Percentiles rank a stretch among this genome's conserved stretches.
Evolutionary conservation across 495 filamentous ascomycete species (phyloP).

Genomic region (Penicillium steckii): DNA sequence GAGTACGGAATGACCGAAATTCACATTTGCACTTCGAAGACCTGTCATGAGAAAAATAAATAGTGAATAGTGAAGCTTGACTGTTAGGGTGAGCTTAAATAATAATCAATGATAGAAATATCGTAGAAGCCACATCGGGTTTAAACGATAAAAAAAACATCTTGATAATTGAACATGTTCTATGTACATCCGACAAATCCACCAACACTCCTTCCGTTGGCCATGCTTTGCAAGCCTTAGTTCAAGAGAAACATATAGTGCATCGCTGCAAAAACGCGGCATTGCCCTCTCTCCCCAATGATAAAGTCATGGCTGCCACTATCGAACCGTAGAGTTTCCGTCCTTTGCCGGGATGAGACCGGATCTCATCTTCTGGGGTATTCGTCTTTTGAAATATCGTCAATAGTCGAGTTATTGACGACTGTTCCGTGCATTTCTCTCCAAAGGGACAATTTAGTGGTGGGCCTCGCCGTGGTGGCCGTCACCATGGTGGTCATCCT

Average conservation of each 20-base stretch:
- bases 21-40: not conserved
- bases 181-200: conserved; percentile 46
- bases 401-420: conserved; percentile 14
- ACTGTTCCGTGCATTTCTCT: conserved; percentile 8
- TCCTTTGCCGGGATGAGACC: conserved; percentile 13
- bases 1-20: conserved; percentile 1
- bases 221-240: conserved; percentile 8
- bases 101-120: not conserved
- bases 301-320: conserved; percentile 4
- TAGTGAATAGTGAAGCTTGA: not conserved
- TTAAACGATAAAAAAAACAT: conserved; percentile 23
- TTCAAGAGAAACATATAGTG: conserved; percentile 3
- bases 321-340: conserved; percentile 13
- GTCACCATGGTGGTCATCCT: conserved; percentile 64
- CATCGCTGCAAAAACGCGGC: conserved; percentile 12
- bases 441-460: conserved; percentile 27
- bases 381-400: conserved; percentile 23
- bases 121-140: not conserved
- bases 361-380: conserved; percentile 27
- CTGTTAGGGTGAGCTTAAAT: too few relatives aligned
- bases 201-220: conserved; percentile 33
- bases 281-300: conserved; percentile 3
- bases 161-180: conserved; percentile 38
- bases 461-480: conserved; percentile 48
- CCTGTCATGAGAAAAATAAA: not conserved